A percentile compares a stretch with the other conserved stretches of the same genome.
Conservation (phyloP, 1,284 basidiomycete genomes). For the Pascua guehoae region DNA sequence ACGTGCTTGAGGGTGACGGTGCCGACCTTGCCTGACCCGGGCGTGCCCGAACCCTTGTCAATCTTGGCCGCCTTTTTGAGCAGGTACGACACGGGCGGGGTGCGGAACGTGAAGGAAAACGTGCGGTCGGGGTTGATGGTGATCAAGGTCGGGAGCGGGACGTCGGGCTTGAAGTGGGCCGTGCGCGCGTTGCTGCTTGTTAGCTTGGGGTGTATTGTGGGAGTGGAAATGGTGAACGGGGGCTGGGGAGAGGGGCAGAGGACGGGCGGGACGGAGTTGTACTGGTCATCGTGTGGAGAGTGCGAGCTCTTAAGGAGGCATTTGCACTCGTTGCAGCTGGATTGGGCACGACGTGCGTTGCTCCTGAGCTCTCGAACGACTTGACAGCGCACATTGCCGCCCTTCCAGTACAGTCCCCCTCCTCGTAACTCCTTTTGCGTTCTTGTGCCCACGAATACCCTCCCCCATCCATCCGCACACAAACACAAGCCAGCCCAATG, state of each 20-base stretch:
- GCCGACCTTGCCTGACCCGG: conserved; percentile 55
- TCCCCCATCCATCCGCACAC: not conserved
- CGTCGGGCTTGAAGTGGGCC: conserved; percentile 78
- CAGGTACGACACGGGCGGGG: conserved; percentile 87
- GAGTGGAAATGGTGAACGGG: not conserved
- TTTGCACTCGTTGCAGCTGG: too few species aligned
- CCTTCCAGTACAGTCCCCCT: too few species aligned
- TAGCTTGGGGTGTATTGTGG: not conserved
- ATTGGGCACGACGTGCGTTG: too few species aligned
- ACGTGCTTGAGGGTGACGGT: conserved; percentile 93
- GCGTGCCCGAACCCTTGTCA: conserved; percentile 71
- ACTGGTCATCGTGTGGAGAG: too few species aligned
- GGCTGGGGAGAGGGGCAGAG: not conserved
- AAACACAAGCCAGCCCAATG: not conserved
- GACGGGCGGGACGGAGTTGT: not conserved
- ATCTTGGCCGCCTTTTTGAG: conserved; percentile 88
- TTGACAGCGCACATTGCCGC: too few species aligned
- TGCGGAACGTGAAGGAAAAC: conserved; percentile 87
- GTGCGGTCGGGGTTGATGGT: conserved; percentile 91
- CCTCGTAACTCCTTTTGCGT: too few species aligned
- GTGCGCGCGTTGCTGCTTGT: conserved; percentile 72
- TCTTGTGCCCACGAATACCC: too few species aligned
- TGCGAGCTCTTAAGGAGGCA: too few species aligned
- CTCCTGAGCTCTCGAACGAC: too few species aligned
- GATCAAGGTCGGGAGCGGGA: conserved; percentile 86